Conservation (phyloP, 495 filamentous ascomycete genomes). For the Chaetomium tenue region DNA sequence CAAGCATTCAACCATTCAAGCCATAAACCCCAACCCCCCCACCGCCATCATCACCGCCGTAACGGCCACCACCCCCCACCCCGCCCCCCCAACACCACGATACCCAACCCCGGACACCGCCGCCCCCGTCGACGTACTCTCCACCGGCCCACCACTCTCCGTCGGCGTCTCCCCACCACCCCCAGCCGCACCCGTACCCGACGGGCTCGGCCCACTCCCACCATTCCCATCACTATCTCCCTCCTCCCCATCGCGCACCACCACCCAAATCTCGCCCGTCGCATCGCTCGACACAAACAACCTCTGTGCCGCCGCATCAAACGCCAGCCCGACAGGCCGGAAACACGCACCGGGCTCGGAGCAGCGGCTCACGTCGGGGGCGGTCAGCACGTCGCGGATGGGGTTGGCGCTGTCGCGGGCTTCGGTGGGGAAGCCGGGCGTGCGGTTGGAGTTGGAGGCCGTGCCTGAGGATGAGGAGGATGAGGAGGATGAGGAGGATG, state of each 20-base stretch:
- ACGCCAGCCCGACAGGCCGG: slow-evolving; percentile 55
- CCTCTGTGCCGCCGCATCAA: slow-evolving; percentile 44
- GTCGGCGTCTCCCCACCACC: neutral
- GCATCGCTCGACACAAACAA: slow-evolving; percentile 58
- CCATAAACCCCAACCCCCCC: slow-evolving; percentile 11
- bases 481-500: too few relatives aligned
- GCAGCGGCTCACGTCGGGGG: slow-evolving; percentile 9
- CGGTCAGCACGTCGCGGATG: slow-evolving; percentile 47
- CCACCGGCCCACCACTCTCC: slow-evolving; percentile 2
- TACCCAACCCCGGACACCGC: neutral
- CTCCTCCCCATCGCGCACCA: slow-evolving; percentile 30
- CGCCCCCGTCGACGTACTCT: slow-evolving; percentile 13
- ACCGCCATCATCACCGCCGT: slow-evolving; percentile 16
- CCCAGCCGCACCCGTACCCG: neutral
- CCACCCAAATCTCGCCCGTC: slow-evolving; percentile 58
- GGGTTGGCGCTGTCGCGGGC: slow-evolving; percentile 42
- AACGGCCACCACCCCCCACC: slow-evolving; percentile 17
- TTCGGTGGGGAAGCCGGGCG: slow-evolving; percentile 43
- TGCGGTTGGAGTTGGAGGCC: too few relatives aligned
- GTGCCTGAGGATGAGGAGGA: too few relatives aligned
- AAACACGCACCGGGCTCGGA: slow-evolving; percentile 42
- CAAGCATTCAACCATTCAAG: slow-evolving; percentile 5
- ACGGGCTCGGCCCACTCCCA: neutral
- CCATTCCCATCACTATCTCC: neutral
- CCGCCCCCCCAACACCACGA: neutral